Conservation (phyloP, 2,329 filamentous ascomycete species). For the Rutstroemia sp. region DNA sequence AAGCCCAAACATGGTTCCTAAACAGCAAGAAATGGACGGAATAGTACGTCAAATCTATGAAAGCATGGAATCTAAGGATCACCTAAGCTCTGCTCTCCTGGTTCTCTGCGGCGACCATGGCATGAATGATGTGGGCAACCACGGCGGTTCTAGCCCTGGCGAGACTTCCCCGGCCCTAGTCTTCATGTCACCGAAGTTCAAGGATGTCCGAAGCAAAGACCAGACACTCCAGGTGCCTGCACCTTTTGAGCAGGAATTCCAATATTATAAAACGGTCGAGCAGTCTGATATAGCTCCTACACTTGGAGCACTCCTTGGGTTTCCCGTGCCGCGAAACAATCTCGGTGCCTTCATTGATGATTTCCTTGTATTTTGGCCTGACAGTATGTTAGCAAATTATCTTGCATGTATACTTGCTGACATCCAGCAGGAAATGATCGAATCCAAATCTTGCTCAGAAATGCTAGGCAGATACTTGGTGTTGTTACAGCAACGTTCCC, state of each 20-base stretch:
- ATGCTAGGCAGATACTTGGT: constrained; percentile 71
- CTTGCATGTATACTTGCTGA: constrained; percentile 7
- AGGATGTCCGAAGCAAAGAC: constrained; percentile 58
- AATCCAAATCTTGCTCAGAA: constrained; percentile 63
- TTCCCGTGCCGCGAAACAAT: constrained; percentile 85
- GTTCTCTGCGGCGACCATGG: constrained; percentile 91
- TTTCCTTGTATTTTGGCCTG: constrained; percentile 70
- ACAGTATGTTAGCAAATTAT: constrained; percentile 39
- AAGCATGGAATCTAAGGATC: constrained; percentile 61
- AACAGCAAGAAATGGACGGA: constrained; percentile 88
- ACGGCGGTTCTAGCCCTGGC: constrained; percentile 86
- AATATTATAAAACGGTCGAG: constrained; percentile 79
- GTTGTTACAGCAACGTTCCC: constrained; percentile 71
- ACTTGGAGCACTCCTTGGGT: constrained; percentile 74
- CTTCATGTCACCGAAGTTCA: constrained; percentile 82
- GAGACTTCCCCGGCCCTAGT: constrained; percentile 91
- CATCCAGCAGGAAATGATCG: constrained; percentile 40
- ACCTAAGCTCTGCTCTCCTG: constrained; percentile 72
- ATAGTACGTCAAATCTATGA: constrained; percentile 71
- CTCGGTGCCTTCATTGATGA: constrained; percentile 77
- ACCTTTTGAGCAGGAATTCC: constrained; percentile 59
- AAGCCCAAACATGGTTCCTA: constrained; percentile 84
- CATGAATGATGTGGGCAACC: constrained; percentile 99
- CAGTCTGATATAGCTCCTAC: constrained; percentile 93
- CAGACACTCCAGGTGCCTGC: constrained; percentile 43